phyloP scores from a whole-genome alignment of 495 filamentous ascomycete genomes.

The Annulohypoxylon maeteangense region DNA sequence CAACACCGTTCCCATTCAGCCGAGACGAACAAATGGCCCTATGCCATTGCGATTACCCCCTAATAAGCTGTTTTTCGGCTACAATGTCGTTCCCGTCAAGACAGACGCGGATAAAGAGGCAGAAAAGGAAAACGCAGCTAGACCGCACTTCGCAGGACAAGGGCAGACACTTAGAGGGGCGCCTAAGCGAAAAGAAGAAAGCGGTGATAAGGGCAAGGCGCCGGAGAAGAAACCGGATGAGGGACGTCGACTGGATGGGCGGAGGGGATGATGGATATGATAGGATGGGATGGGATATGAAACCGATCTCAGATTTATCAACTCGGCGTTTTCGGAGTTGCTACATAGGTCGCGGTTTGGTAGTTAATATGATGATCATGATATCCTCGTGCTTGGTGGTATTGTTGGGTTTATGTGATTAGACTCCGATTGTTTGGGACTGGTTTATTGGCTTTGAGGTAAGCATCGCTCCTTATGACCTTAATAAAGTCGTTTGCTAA shows the following conservation, averaged over 20 bases:
- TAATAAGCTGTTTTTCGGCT: constrained; percentile 95
- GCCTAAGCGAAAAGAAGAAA: constrained; percentile 63
- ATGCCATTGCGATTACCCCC: constrained; percentile 86
- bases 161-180: constrained; percentile 85
- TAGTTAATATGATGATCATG: constrained; percentile 23
- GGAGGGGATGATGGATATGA: constrained; percentile 33
- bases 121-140: constrained; percentile 68
- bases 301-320: background rate
- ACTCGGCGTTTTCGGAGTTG: constrained; percentile 33
- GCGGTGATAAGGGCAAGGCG: constrained; percentile 51
- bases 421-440: background rate
- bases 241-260: constrained; percentile 54
- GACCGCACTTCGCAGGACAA: constrained; percentile 84
- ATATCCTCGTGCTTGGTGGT: constrained; percentile 1
- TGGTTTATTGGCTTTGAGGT: background rate
- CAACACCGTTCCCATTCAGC: constrained; percentile 57
- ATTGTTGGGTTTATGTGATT: background rate
- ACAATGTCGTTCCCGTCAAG: constrained; percentile 87
- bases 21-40: constrained; percentile 75
- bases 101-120: constrained; percentile 78
- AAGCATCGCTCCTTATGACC: background rate
- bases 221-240: constrained; percentile 51
- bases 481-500: background rate
- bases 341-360: constrained; percentile 3
- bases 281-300: background rate